Percentiles rank a stretch among this genome's conserved stretches.
Evolutionary conservation across 805 yeast genomes (phyloP).

Genomic region (Barnettozyma salicaria): DNA sequence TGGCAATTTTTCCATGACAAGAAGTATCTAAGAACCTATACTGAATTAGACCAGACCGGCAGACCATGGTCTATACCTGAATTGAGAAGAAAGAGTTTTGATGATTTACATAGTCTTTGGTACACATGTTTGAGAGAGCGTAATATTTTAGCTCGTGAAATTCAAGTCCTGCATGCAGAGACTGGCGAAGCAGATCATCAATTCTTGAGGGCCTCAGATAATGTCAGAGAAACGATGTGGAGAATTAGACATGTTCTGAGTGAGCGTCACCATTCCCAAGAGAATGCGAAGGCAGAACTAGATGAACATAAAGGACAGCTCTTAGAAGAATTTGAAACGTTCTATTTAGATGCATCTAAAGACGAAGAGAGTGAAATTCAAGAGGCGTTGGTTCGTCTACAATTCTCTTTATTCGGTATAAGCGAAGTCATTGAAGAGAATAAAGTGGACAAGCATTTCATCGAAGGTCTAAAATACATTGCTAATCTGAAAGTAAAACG

Average conservation of each 20-base stretch:
- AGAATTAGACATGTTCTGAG: constrained; percentile 80
- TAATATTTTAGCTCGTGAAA: constrained; percentile 72
- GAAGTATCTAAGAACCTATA: constrained; percentile 52
- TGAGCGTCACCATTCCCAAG: constrained; percentile 74
- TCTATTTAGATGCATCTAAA: constrained; percentile 50
- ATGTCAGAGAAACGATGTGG: constrained; percentile 60
- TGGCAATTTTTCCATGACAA: constrained; percentile 84
- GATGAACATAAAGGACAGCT: constrained; percentile 40
- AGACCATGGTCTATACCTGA: constrained; percentile 87
- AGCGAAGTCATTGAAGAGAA: constrained; percentile 58
- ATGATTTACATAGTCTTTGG: constrained; percentile 90
- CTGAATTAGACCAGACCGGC: constrained; percentile 48
- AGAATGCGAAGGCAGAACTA: constrained; percentile 47
- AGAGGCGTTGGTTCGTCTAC: constrained; percentile 71
- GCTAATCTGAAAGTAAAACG: constrained; percentile 62
- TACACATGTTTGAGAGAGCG: constrained; percentile 79
- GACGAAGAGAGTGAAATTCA: constrained; percentile 53
- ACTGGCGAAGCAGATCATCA: constrained; percentile 35
- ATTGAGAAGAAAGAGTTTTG: constrained; percentile 83
- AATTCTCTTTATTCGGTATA: constrained; percentile 80
- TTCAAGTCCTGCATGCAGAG: constrained; percentile 45
- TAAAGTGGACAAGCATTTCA: constrained; percentile 50
- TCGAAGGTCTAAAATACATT: constrained; percentile 61
- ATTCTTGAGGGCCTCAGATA: constrained; percentile 27
- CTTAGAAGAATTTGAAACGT: constrained; percentile 49